phyloP scores from a whole-genome alignment of 2,329 filamentous ascomycete genomes.

The Laburnicola sp. region DNA sequence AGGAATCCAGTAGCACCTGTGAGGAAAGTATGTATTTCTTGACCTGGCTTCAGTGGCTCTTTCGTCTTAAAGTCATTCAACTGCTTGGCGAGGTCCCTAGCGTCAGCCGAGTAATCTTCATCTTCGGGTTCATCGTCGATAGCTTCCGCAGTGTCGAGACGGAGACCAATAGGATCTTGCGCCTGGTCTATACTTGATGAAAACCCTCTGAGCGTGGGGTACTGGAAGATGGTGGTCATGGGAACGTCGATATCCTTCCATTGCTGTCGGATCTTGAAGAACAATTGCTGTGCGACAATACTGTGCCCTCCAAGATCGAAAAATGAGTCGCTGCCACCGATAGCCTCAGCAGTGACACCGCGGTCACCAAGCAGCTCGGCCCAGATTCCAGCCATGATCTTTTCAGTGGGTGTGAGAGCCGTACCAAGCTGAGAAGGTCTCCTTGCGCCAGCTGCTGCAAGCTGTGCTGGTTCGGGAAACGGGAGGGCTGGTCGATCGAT shows the following conservation, averaged over 20 bases:
- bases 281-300: conserved; percentile 78
- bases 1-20: conserved; percentile 92
- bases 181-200: conserved; percentile 57
- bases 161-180: conserved; percentile 53
- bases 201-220: conserved; percentile 64
- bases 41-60: conserved; percentile 46
- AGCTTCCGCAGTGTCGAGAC: conserved; percentile 44
- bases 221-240: conserved; percentile 71
- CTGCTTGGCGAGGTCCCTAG: conserved; percentile 54
- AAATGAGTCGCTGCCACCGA: conserved; percentile 67
- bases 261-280: conserved; percentile 68
- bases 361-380: conserved; percentile 63
- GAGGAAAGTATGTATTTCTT: conserved; percentile 68
- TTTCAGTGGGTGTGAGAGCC: conserved; percentile 62
- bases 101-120: conserved; percentile 57
- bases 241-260: conserved; percentile 67
- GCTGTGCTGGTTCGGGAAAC: conserved; percentile 74
- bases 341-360: conserved; percentile 67
- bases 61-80: conserved; percentile 48
- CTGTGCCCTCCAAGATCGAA: conserved; percentile 82
- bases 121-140: conserved; percentile 54
- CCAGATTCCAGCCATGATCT: conserved; percentile 72
- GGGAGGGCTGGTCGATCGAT: conserved; percentile 78
- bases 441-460: conserved; percentile 59
- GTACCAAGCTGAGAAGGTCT: conserved; percentile 51